Base-by-base conservation (phyloP, 2,329 filamentous ascomycete genomes). In the Colletotrichum ledebouriae region DNA sequence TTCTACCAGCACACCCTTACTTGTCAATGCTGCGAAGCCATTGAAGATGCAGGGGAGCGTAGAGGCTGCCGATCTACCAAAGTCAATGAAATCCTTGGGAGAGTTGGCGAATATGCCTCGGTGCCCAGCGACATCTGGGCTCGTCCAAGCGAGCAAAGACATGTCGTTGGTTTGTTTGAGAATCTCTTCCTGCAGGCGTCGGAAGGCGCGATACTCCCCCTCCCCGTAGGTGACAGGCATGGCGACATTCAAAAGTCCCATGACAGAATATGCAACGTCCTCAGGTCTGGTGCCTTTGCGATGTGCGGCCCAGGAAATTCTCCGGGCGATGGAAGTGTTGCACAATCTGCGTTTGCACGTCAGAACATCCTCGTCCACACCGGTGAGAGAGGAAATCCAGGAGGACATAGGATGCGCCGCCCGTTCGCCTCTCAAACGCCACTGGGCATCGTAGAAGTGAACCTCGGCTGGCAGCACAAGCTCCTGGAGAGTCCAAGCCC, bases 261-360 rank as follows among this genome's bases (percentile, higher is more conserved):
- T 7, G 22, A 59, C 44, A 7, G 61, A 15, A 13, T 64, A 64
- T 17, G 46, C 29, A 6, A 22, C 11, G 29, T 64, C 61, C 20
- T 64, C 61, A 13, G 42, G 41, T 3, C 15, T 15, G 5, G 15
- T 15, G 3, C 29, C 13, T 7, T 15, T 12, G 12, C 55, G 37
- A n/a, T 33, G 29, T 3, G 34, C 61, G 11, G 61, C 61, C 61
- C 61, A 64, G 3, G 53, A 59, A 44, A 64, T 59, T n/a, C 42
- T 64, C 2, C 22, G 13, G 6, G 61, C 61, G 2, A 46, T 10
- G 13, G 61, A 64, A 13, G 33, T 20, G 17, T 34, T 3, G 3
- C 12, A 2, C 15, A 37, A 13, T 22, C 12, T 17, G 7, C 37
- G 13, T 6, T 17, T 3, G 15, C 22, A 15, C 2, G 5, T 22